Base-by-base conservation (phyloP, 805 yeast species). In the Candida maltosa region DNA sequence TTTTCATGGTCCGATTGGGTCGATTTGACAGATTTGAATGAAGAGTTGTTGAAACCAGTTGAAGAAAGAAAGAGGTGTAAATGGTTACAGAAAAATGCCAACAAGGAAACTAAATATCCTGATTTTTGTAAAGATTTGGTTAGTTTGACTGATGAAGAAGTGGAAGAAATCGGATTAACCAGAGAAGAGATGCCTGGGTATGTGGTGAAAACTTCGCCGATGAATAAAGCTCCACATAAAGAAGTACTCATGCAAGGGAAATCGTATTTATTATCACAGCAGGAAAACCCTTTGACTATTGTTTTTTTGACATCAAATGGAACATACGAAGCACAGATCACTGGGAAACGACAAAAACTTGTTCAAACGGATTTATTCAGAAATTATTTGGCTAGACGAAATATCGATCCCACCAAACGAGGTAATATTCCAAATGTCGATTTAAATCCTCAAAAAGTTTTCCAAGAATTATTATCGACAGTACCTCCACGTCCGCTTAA, bases 1-100 rank as follows among this genome's bases (percentile, higher is more conserved):
- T 75, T 75, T 42, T 65, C 71, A 34, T 75, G 80, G 80, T 59
- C 65, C 8, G 80, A 75, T 41, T 75, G 80, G 80, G 65, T 69
- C 6, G 79, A 75, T 49, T 42, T 74, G 34, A 57, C 73, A 1
- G 38, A 46, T 9, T 48, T 75, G 29, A 69, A 73, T 40, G 39
- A 46, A 4, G 53, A 57, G 16, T 34, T 53, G 27, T 18, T 29
- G 17, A 47, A 47, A 34, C 50, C 57, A 11, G 24, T 47, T 31
- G 36, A 38, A 14, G 40, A 48, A 21, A 41, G 52, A 17, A 30
- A 46, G n/a, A 38, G 38, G 15, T 60, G 66, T 40, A 42, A 29
- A 26, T 50, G 54, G 49, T 43, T 58, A 21, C 52, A 49, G 37
- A 40, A 45, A 17, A 33, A 44, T 14, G 48, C 53, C 23, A 42